Base-by-base conservation (phyloP, 768 basidiomycete species). In the Rhodosporidiobolus odoratus region DNA sequence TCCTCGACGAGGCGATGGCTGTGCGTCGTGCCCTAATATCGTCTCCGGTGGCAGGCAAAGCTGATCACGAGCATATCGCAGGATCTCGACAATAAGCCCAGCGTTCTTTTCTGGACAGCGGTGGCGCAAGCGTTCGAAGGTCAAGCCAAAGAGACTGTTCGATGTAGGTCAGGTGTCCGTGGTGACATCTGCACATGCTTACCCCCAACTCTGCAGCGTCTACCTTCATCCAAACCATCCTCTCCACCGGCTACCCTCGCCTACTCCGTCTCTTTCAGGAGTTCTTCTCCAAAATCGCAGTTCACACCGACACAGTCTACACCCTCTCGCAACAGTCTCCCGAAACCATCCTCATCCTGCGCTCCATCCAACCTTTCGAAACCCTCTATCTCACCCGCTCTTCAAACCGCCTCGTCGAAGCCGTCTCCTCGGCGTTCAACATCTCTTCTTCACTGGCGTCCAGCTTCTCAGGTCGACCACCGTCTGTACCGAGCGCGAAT, bases 231-330 rank as follows among this genome's bases (percentile, higher is more conserved):
- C 93, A 97, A 75, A 92, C 94, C 76, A 90, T 91, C 7, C 81
- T 99, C 48, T 87, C 88, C 74, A 82, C 86, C 3, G 89, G 90
- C 25, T 98, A 98, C 80, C 92, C 94, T 5, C 85, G 86, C 58
- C 82, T 99, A 4, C 79, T 99, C 15, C 85, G 96, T 16, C 84
- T 97, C 3, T 94, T 99, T 80, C 96, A 99, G 65, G 92, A 93
- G 48, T 96, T 99, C 81, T 99, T 99, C 78, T 87, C 89, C 38
- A 93, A 93, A 79, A 92, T 98, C 62, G 87, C 92, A 4, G 89
- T 95, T 17, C 91, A 97, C 78, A 96, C 96, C 2, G 95, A 98
- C 77, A 98, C 96, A 0, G 82, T 90, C 10, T 98, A 98, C 78
- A 88, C 86, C 0, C 86, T 88, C 62, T 83, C 85, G 1, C 85